Conservation (phyloP, 257 asterid genomes). For the Voacanga thouarsii region DNA sequence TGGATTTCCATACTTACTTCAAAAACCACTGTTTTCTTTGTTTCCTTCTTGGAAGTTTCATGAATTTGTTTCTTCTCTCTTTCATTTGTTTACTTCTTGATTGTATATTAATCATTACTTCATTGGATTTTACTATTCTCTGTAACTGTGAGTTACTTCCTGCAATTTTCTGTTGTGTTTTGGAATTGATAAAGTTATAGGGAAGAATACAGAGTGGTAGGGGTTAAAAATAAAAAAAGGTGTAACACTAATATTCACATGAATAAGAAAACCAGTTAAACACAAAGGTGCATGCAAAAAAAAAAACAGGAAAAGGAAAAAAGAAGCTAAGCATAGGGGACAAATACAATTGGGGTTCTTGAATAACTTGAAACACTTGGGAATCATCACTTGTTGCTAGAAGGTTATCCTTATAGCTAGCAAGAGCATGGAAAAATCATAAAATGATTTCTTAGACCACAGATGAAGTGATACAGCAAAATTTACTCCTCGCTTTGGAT, state of each 20-base stretch:
- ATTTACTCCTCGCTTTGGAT: too few species aligned
- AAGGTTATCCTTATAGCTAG: neutral
- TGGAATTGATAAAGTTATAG: neutral
- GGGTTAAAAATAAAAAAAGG: neutral
- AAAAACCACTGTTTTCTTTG: neutral
- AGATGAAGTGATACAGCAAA: too few species aligned
- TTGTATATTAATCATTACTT: neutral
- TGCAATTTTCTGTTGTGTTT: neutral
- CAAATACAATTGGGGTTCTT: too few species aligned
- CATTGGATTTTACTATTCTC: neutral
- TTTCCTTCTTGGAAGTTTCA: neutral
- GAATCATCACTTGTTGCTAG: neutral
- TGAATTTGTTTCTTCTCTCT: neutral
- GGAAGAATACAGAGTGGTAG: neutral
- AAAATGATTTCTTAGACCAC: neutral
- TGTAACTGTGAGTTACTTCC: neutral
- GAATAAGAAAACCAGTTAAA: neutral
- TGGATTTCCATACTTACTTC: neutral
- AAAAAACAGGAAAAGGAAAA: too few species aligned
- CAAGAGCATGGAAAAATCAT: neutral
- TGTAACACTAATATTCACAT: neutral
- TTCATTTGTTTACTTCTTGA: neutral
- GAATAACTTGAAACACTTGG: too few species aligned
- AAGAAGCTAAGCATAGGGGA: too few species aligned
- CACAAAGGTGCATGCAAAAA: neutral